phyloP scores from a whole-genome alignment of 495 filamentous ascomycete species.

The Podospora conica region DNA sequence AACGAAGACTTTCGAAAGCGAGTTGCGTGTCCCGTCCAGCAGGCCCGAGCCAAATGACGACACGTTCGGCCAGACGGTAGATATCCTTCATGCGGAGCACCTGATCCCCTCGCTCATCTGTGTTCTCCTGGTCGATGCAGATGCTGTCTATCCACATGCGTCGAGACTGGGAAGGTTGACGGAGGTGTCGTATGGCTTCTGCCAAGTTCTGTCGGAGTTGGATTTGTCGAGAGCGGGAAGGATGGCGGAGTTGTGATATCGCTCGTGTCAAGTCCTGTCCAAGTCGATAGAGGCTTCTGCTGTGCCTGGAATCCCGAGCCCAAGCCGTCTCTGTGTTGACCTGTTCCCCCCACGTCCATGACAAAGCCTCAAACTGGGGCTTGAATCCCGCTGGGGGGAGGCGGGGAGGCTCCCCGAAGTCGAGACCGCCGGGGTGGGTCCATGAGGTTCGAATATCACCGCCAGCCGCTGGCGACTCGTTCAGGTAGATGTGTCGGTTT shows the following conservation, averaged over 20 bases:
- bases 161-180: background rate
- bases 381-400: background rate
- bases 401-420: background rate
- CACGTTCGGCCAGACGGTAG: background rate
- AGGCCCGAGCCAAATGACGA: background rate
- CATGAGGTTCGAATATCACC: background rate
- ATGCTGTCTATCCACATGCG: slow-evolving; percentile 4
- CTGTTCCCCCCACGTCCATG: background rate
- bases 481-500: background rate
- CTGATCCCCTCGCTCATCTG: background rate
- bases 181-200: background rate
- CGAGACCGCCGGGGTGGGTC: background rate
- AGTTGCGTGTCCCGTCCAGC: background rate
- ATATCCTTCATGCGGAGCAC: background rate
- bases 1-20: background rate
- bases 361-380: background rate
- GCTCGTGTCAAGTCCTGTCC: background rate
- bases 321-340: background rate
- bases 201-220: background rate
- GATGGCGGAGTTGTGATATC: background rate
- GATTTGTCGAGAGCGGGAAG: background rate
- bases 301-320: background rate
- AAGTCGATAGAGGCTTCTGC: background rate
- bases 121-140: background rate
- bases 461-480: no score